phyloP scores from a whole-genome alignment of 306 rosid species.

The Rosa persica region DNA sequence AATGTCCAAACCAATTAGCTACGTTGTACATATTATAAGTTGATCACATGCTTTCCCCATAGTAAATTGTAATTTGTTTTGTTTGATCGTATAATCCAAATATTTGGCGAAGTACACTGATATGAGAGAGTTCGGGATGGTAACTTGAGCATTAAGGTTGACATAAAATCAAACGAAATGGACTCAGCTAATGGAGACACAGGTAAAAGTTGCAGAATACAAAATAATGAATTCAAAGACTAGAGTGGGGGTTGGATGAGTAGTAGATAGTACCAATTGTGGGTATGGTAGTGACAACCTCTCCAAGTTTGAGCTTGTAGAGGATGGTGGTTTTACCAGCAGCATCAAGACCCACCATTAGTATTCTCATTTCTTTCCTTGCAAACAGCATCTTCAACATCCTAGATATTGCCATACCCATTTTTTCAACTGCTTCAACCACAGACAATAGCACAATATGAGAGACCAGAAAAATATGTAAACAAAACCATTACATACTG shows the following conservation, averaged over 20 bases:
- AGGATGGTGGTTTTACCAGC: constrained; percentile 87
- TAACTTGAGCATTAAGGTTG: not conserved
- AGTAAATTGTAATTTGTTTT: not conserved
- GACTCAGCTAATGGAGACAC: not conserved
- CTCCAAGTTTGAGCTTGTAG: constrained; percentile 80
- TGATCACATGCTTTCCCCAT: not conserved
- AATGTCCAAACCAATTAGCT: not conserved
- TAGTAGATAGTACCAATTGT: constrained; percentile 56
- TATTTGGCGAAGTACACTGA: not conserved
- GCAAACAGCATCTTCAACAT: constrained; percentile 59
- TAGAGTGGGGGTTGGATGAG: not conserved
- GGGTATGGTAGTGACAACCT: constrained; percentile 86
- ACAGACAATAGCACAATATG: not conserved
- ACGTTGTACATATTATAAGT: not conserved
- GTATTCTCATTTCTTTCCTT: constrained; percentile 88
- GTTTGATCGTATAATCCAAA: not conserved
- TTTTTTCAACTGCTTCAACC: constrained; percentile 31
- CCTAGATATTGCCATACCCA: constrained; percentile 75
- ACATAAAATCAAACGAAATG: not conserved
- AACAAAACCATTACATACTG: not conserved
- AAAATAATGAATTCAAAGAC: not conserved
- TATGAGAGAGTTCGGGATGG: not conserved
- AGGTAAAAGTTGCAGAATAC: not conserved
- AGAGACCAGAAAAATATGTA: not conserved
- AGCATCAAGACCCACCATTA: constrained; percentile 93